These are phyloP conservation scores for Chrysoporthe puriensis DNA, from an alignment of 2,329 filamentous ascomycete species.

Conservation along the genomic window DNA sequence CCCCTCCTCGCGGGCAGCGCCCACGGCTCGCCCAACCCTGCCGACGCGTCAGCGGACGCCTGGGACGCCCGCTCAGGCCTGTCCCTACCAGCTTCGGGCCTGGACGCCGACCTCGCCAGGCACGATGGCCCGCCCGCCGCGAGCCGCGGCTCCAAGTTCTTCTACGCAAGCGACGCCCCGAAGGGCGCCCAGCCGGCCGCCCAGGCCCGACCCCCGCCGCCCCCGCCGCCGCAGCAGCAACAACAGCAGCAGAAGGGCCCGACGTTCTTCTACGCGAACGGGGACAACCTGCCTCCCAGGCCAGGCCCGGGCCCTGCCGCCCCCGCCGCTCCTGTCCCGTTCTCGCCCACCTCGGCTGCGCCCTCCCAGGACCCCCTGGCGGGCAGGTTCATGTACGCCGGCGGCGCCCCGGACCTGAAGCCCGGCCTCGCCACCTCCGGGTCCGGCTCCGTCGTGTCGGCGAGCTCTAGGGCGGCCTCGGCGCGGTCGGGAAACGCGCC, in stretches of 20 bases:
- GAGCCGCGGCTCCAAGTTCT: constrained; percentile 72
- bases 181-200: constrained; percentile 48
- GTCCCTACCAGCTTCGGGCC: constrained; percentile 40
- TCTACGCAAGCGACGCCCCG: constrained; percentile 80
- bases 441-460: constrained; percentile 52
- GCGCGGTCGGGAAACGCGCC: constrained; percentile 44
- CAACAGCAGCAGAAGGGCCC: constrained; percentile 38
- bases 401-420: constrained; percentile 60
- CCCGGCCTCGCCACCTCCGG: constrained; percentile 41
- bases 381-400: constrained; percentile 77
- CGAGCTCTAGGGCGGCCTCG: constrained; percentile 46
- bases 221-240: constrained; percentile 27
- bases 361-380: constrained; percentile 45
- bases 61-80: constrained; percentile 47
- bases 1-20: constrained; percentile 64
- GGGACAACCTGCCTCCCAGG: constrained; percentile 44
- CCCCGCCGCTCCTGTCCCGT: constrained; percentile 30
- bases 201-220: constrained; percentile 44
- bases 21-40: constrained; percentile 62
- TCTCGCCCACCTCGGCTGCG: constrained; percentile 40
- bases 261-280: constrained; percentile 63
- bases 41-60: constrained; percentile 36
- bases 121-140: constrained; percentile 38
- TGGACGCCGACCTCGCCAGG: constrained; percentile 37
- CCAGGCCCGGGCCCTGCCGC: constrained; percentile 19